A percentile compares a stretch with the other conserved stretches of the same genome.
These are phyloP conservation scores for Centrapalus pauciflorus DNA, from an alignment of 129 eudicot genomes.

Conservation along the genomic window DNA sequence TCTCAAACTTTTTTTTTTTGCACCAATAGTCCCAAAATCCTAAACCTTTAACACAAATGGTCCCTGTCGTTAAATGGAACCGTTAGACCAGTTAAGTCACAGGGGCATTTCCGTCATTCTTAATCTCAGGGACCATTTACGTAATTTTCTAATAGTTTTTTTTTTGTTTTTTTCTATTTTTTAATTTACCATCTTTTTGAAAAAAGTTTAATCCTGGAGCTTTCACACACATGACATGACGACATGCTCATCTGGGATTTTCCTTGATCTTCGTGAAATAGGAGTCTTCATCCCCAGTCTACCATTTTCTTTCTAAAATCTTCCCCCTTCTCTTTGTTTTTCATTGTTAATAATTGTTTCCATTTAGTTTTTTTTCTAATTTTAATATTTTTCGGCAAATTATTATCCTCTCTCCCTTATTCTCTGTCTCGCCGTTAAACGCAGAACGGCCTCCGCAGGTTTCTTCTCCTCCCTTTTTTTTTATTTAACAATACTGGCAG, in stretches of 20 bases:
- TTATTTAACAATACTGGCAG: not conserved
- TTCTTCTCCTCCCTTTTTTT: not conserved
- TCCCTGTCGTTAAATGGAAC: too few relatives aligned
- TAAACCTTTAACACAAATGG: too few relatives aligned
- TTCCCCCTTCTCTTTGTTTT: not conserved
- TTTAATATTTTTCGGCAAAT: slow-evolving; percentile 6
- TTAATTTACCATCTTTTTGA: too few relatives aligned
- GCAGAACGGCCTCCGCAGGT: not conserved
- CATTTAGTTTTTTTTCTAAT: not conserved
- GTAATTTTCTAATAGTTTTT: too few relatives aligned
- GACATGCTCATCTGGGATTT: slow-evolving; percentile 23
- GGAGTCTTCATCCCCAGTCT: slow-evolving; percentile 8
- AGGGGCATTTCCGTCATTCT: too few relatives aligned
- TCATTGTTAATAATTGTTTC: not conserved
- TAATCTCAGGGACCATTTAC: too few relatives aligned
- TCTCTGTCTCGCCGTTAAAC: slow-evolving; percentile 15
- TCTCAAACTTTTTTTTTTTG: too few relatives aligned
- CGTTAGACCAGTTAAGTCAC: too few relatives aligned
- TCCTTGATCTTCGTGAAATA: slow-evolving; percentile 14
- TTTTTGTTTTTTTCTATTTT: too few relatives aligned
- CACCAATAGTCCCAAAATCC: too few relatives aligned
- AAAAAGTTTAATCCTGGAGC: too few relatives aligned
- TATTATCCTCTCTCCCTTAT: not conserved
- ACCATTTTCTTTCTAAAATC: too few relatives aligned
- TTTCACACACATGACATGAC: slow-evolving; percentile 18